phyloP scores from a whole-genome alignment of 2,329 filamentous ascomycete genomes.

The Dactylellina haptotyla region DNA sequence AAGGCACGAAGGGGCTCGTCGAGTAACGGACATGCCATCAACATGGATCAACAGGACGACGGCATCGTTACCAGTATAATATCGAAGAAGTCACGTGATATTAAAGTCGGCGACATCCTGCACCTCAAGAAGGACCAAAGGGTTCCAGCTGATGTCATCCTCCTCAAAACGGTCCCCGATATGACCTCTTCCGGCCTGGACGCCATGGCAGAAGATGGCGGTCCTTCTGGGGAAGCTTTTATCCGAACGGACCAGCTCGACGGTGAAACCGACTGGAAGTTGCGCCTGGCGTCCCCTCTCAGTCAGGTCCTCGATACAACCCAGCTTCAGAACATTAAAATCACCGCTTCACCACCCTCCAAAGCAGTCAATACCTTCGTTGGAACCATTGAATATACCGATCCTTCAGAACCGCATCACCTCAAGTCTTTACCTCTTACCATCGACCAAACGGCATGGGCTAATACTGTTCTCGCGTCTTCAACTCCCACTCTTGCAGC shows the following conservation, averaged over 20 bases:
- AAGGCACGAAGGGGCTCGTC: conserved; percentile 42
- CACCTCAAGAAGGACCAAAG: conserved; percentile 91
- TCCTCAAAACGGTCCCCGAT: conserved; percentile 81
- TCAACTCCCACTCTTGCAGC: conserved; percentile 88
- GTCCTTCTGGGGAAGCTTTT: conserved; percentile 83
- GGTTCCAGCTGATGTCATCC: conserved; percentile 92
- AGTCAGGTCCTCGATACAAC: conserved; percentile 79
- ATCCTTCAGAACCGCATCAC: conserved; percentile 57
- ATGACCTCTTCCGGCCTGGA: conserved; percentile 55
- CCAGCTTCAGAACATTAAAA: conserved; percentile 73
- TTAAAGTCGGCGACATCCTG: conserved; percentile 95
- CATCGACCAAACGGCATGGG: conserved; percentile 99
- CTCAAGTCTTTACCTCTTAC: conserved; percentile 76
- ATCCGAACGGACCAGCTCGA: conserved; percentile 97
- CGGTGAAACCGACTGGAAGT: conserved; percentile 98
- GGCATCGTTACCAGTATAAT: conserved; percentile 61
- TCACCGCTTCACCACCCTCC: conserved; percentile 89
- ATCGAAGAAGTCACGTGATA: conserved; percentile 81
- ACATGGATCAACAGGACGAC: conserved; percentile 27
- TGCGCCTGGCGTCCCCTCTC: conserved; percentile 84
- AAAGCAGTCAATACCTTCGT: conserved; percentile 94
- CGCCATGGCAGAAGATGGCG: conserved; percentile 61
- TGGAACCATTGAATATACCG: conserved; percentile 73
- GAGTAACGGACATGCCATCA: conserved; percentile 56
- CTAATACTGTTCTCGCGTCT: conserved; percentile 95